phyloP scores from a whole-genome alignment of 2,329 filamentous ascomycete genomes.

The Phaeosphaeriaceae sp. region DNA sequence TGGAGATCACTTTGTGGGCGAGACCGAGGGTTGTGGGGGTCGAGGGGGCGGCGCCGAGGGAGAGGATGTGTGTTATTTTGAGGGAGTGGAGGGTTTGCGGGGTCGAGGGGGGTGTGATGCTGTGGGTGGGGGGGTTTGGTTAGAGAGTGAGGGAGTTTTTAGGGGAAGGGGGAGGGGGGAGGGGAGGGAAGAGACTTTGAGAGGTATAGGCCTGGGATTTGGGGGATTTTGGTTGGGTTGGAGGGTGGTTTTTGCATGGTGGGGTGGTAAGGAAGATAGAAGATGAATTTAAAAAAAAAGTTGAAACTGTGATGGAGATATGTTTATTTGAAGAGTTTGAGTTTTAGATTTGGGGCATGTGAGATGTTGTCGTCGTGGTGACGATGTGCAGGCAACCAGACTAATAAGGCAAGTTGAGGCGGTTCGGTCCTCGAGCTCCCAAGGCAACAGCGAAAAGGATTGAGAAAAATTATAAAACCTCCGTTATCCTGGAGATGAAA shows the following conservation, averaged over 20 bases:
- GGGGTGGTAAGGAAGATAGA: no score
- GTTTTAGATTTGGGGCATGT: no score
- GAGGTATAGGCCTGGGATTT: conserved; percentile 12
- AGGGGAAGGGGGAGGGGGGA: not conserved
- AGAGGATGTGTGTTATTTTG: conserved; percentile 18
- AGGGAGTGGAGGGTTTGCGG: conserved; percentile 1
- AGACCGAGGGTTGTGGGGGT: not conserved
- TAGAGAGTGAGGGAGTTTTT: no score
- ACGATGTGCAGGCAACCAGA: no score
- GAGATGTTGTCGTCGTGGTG: no score
- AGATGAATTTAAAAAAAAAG: no score
- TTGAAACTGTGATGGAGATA: no score
- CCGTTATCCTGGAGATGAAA: not conserved
- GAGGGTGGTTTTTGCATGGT: not conserved
- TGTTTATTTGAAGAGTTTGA: no score
- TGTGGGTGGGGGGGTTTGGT: not conserved
- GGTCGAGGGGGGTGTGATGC: conserved; percentile 7
- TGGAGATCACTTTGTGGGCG: conserved; percentile 6
- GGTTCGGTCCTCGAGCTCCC: no score
- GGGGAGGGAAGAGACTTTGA: conserved; percentile 5
- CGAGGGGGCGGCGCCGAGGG: conserved; percentile 2
- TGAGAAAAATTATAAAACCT: no score
- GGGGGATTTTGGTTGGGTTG: not conserved
- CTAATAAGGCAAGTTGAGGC: no score
- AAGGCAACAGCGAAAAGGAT: no score